Evolutionary conservation across 2,329 filamentous ascomycete species (phyloP).

Genomic region (Sclerotinia trifoliorum): DNA sequence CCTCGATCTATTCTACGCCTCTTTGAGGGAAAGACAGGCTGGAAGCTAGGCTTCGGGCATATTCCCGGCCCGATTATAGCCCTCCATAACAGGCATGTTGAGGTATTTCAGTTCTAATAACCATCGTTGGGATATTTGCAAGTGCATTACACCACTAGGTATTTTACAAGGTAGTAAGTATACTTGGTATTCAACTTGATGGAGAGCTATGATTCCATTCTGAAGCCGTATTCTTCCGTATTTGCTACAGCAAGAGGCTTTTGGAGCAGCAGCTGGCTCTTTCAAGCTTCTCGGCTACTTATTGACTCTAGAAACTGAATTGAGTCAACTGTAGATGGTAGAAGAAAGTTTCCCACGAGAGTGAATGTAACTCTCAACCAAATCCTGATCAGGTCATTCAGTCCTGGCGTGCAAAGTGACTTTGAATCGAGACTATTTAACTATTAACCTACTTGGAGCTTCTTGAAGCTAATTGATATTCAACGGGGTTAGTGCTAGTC

Average conservation of each 20-base stretch:
- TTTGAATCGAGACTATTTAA: not conserved
- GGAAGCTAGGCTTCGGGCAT: not conserved
- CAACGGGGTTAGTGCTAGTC: accelerated
- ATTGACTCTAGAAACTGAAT: not conserved
- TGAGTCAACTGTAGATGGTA: not conserved
- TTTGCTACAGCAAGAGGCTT: not conserved
- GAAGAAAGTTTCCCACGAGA: not conserved
- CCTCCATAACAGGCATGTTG: not conserved
- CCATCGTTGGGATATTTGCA: not conserved
- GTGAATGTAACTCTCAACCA: not conserved
- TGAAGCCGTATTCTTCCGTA: not conserved
- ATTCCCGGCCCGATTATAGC: not conserved
- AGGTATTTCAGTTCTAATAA: not conserved
- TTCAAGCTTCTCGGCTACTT: not conserved
- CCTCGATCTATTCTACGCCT: not conserved
- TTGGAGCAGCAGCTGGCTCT: not conserved
- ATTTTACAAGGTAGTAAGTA: too few relatives aligned
- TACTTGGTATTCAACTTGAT: not conserved
- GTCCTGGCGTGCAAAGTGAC: not conserved
- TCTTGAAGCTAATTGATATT: not conserved
- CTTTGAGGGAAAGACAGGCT: not conserved
- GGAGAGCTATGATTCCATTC: not conserved
- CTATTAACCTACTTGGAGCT: not conserved
- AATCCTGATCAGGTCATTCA: not conserved
- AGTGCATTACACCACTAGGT: not conserved